phyloP scores from a whole-genome alignment of 495 filamentous ascomycete genomes.

The Darksidea phi region DNA sequence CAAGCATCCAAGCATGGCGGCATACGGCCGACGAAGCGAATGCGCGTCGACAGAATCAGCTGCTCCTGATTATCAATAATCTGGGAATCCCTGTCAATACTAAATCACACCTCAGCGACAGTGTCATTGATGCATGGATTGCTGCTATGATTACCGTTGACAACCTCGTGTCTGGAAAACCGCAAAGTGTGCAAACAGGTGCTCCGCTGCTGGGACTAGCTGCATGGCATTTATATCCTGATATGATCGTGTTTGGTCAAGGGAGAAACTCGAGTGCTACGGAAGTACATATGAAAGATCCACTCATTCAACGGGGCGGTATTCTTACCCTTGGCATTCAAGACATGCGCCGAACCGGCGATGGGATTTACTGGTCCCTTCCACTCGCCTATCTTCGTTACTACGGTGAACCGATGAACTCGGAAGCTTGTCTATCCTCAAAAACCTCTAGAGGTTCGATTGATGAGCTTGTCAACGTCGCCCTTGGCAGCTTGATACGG shows the following conservation, averaged over 20 bases:
- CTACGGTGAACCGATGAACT: slow-evolving; percentile 35
- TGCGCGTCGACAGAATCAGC: slow-evolving; percentile 39
- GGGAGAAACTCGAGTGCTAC: not conserved
- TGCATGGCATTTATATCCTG: slow-evolving; percentile 26
- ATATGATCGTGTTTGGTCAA: slow-evolving; percentile 5
- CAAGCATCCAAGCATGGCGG: slow-evolving; percentile 19
- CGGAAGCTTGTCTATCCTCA: not conserved
- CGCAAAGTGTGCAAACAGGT: slow-evolving; percentile 5
- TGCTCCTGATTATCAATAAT: slow-evolving; percentile 44
- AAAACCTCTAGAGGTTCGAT: not conserved
- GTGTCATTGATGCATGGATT: slow-evolving; percentile 5
- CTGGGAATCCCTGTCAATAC: slow-evolving; percentile 1
- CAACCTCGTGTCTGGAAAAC: slow-evolving; percentile 29
- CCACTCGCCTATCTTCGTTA: slow-evolving; percentile 40
- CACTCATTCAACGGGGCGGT: not conserved
- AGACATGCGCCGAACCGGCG: slow-evolving; percentile 32
- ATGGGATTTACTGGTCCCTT: slow-evolving; percentile 41
- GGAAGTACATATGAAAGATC: not conserved
- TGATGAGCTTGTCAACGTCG: slow-evolving; percentile 2
- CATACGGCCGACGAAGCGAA: slow-evolving; percentile 12
- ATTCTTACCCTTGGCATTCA: slow-evolving; percentile 15
- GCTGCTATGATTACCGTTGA: slow-evolving; percentile 1
- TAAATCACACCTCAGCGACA: not conserved
- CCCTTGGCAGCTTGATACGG: slow-evolving; percentile 1
- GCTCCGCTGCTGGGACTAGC: slow-evolving; percentile 5